phyloP scores from a whole-genome alignment of 2,329 filamentous ascomycete genomes.

The Trichoderma guizhouense region DNA sequence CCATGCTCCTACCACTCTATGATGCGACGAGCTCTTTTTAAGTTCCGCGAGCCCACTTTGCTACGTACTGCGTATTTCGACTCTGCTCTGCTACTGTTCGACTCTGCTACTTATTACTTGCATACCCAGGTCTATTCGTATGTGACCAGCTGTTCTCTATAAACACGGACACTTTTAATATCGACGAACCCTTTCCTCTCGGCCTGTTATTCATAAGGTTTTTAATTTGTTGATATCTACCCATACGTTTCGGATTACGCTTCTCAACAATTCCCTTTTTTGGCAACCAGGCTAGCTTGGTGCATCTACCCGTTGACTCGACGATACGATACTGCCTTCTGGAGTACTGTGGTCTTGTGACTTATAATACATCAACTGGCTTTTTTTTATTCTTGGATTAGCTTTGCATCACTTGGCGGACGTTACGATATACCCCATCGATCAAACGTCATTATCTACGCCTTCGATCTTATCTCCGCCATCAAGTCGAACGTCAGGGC shows the following conservation, averaged over 20 bases:
- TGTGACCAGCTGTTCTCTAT: neutral
- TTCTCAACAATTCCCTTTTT: constrained; percentile 40
- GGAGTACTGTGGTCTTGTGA: neutral
- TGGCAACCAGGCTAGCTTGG: constrained; percentile 34
- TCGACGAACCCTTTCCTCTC: neutral
- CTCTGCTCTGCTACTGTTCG: neutral
- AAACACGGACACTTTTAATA: neutral
- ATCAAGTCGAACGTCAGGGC: neutral
- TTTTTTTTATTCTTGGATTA: neutral
- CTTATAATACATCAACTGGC: neutral
- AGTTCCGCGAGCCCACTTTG: constrained; percentile 13
- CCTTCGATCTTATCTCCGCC: neutral
- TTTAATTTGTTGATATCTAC: neutral
- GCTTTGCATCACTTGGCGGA: neutral
- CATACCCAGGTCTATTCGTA: neutral
- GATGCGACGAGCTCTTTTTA: constrained; percentile 16
- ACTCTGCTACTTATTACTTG: neutral
- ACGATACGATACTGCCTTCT: neutral
- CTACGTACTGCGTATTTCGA: neutral
- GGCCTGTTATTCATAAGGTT: neutral
- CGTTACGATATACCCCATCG: neutral
- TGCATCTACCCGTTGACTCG: constrained; percentile 31
- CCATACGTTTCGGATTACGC: neutral
- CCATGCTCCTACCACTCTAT: constrained; percentile 6
- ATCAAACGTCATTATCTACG: neutral